phyloP scores from a whole-genome alignment of 1,284 basidiomycete species.

The Microbotryum silenes-acaulis region DNA sequence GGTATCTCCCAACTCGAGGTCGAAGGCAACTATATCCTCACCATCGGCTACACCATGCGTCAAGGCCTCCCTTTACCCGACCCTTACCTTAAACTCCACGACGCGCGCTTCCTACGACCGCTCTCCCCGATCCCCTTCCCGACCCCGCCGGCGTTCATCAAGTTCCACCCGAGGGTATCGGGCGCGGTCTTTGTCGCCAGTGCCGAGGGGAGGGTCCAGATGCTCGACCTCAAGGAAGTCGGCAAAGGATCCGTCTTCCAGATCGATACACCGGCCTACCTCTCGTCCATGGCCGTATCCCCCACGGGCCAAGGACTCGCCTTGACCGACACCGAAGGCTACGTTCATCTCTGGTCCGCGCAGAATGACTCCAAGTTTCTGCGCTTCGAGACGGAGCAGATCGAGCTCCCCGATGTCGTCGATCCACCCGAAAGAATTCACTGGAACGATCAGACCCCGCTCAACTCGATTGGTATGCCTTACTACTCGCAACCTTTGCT shows the following conservation, averaged over 20 bases:
- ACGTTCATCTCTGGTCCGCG: constrained; percentile 74
- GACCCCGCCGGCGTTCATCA: constrained; percentile 77
- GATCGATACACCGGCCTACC: constrained; percentile 56
- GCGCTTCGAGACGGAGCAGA: constrained; percentile 65
- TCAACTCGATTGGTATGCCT: constrained; percentile 85
- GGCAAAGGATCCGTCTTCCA: constrained; percentile 64
- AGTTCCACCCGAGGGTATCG: constrained; percentile 68
- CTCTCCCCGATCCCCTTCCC: constrained; percentile 79
- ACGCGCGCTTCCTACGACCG: constrained; percentile 71
- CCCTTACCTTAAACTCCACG: constrained; percentile 86
- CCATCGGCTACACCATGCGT: constrained; percentile 76
- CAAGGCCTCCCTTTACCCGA: constrained; percentile 83
- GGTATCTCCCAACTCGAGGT: constrained; percentile 76
- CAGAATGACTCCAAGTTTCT: constrained; percentile 47
- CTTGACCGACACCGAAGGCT: constrained; percentile 82
- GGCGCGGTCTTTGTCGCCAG: constrained; percentile 74
- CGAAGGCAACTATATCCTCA: constrained; percentile 68
- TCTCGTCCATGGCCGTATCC: constrained; percentile 75
- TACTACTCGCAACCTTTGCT: constrained; percentile 70
- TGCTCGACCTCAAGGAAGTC: constrained; percentile 71
- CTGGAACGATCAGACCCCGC: constrained; percentile 75
- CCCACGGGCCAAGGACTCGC: constrained; percentile 83
- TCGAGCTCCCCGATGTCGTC: constrained; percentile 74
- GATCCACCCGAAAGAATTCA: constrained; percentile 62
- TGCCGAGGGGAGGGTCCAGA: constrained; percentile 77